Evolutionary conservation across 129 eudicot species (phyloP).

Genomic region (Helianthus tuberosus): DNA sequence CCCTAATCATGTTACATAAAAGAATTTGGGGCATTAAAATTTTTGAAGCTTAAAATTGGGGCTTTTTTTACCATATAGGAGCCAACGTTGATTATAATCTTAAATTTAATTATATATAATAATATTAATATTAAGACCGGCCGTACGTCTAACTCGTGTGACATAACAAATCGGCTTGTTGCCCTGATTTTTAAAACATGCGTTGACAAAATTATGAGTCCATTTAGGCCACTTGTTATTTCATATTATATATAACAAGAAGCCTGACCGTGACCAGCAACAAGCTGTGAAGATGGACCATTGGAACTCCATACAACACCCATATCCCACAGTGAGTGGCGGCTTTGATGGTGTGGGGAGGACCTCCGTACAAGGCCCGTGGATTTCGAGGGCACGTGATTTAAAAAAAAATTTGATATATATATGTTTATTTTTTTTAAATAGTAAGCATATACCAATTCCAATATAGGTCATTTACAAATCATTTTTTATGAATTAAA

Average conservation of each 20-base stretch:
- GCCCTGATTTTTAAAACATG: not conserved
- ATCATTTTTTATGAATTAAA: no score
- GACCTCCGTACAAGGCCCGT: no score
- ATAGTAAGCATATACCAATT: no score
- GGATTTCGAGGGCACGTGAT: no score
- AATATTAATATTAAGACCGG: not conserved
- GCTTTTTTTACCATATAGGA: no score
- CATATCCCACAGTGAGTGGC: conserved; percentile 84
- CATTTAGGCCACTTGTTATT: not conserved
- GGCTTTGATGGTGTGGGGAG: no score
- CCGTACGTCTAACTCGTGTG: not conserved
- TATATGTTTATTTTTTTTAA: no score
- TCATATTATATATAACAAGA: not conserved
- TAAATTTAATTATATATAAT: no score
- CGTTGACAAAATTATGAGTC: not conserved
- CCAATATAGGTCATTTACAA: no score
- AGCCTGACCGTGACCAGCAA: conserved; percentile 64
- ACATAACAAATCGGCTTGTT: not conserved
- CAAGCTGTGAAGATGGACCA: conserved; percentile 62
- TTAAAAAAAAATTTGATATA: no score
- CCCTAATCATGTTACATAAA: not conserved
- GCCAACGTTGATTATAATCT: not conserved
- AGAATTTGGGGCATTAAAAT: not conserved
- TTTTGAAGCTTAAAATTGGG: not conserved
- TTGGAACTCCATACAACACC: conserved; percentile 79